Conservation (phyloP, 1,284 basidiomycete species). For the Moniliella sp. region DNA sequence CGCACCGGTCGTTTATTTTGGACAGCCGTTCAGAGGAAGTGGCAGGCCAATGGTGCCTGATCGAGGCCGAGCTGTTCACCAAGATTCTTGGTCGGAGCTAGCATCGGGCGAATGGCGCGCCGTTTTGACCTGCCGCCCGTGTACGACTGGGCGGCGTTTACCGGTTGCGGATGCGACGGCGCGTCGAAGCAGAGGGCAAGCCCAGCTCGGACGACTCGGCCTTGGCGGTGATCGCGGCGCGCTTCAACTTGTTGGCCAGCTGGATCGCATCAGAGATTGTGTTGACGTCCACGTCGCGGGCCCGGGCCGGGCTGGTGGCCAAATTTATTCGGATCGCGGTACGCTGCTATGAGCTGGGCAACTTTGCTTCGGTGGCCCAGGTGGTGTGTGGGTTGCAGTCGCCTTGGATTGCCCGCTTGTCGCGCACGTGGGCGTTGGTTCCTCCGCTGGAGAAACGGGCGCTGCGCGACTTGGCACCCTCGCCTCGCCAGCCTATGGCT, state of each 20-base stretch:
- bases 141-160: constrained; percentile 54
- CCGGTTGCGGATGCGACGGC: constrained; percentile 51
- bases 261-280: constrained; percentile 59
- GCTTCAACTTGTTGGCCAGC: constrained; percentile 65
- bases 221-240: constrained; percentile 48
- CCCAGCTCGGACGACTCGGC: constrained; percentile 9
- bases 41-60: constrained; percentile 60
- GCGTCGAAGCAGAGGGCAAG: constrained; percentile 39
- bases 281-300: constrained; percentile 35
- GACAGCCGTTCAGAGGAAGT: constrained; percentile 41
- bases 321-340: constrained; percentile 72
- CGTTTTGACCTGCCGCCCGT: constrained; percentile 9
- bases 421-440: constrained; percentile 47
- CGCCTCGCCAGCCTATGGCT: constrained; percentile 49
- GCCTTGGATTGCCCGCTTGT: constrained; percentile 52
- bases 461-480: constrained; percentile 54
- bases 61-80: constrained; percentile 65
- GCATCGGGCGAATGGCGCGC: constrained; percentile 39
- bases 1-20: constrained; percentile 20
- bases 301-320: constrained; percentile 47
- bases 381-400: constrained; percentile 57
- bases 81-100: constrained; percentile 62
- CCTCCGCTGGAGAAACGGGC: constrained; percentile 54
- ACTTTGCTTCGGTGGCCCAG: constrained; percentile 58
- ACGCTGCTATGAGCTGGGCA: constrained; percentile 63